These are phyloP conservation scores for Epichloe typhina DNA, from an alignment of 2,329 filamentous ascomycete species.

Conservation along the genomic window DNA sequence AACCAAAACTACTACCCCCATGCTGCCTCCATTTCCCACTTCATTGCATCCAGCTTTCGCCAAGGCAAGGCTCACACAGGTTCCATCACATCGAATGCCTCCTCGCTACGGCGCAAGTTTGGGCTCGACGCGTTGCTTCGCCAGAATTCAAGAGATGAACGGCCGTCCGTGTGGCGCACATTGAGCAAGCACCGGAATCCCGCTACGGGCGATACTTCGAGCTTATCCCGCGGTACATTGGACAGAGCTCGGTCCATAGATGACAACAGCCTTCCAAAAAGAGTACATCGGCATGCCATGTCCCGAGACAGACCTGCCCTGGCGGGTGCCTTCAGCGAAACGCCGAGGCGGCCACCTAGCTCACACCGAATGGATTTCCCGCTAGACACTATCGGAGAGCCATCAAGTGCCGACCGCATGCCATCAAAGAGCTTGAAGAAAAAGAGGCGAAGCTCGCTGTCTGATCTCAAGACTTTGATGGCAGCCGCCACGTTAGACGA, in stretches of 20 bases:
- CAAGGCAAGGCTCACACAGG: conserved; percentile 51
- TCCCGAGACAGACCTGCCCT: conserved; percentile 49
- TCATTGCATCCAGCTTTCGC: conserved; percentile 41
- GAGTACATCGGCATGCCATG: conserved; percentile 30
- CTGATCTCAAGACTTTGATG: conserved; percentile 65
- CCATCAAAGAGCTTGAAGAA: conserved; percentile 39
- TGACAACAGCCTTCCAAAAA: conserved; percentile 40
- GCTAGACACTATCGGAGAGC: conserved; percentile 48
- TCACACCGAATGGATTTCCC: conserved; percentile 42
- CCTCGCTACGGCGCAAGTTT: conserved; percentile 73
- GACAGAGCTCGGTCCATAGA: conserved; percentile 65
- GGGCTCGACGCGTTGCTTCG: conserved; percentile 64
- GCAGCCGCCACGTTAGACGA: conserved; percentile 39
- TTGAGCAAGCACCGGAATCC: conserved; percentile 66
- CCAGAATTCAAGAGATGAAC: conserved; percentile 67
- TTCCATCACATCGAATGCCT: conserved; percentile 74
- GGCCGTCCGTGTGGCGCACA: conserved; percentile 72
- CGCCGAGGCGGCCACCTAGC: conserved; percentile 39
- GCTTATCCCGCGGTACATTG: conserved; percentile 53
- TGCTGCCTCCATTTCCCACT: conserved; percentile 38
- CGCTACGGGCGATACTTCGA: conserved; percentile 46
- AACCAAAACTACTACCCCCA: conserved; percentile 27
- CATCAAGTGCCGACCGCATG: conserved; percentile 28
- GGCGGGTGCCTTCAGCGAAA: conserved; percentile 48
- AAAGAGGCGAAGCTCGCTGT: conserved; percentile 83